Evolutionary conservation across 805 yeast genomes (phyloP), one percentile per base, ranked within the genome.

Genomic region (Cyberlindnera nakhonratchasimensis): DNA sequence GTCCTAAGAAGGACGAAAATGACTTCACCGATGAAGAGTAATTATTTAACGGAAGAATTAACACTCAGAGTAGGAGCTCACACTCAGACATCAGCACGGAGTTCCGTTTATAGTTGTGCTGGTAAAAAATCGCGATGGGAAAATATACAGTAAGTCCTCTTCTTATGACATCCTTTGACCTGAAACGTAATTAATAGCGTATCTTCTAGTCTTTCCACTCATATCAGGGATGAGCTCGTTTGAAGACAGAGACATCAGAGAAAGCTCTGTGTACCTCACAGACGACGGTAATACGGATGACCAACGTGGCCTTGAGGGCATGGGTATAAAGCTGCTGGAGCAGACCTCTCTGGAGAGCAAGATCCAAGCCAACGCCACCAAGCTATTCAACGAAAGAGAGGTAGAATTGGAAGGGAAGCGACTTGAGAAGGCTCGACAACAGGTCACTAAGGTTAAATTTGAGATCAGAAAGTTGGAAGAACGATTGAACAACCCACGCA

Each of bases 301-400:
- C 11, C 37, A 22, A 12, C 38, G 28, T 19, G 40, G 29, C 7
- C 49, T 50, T 5, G 39, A 40, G 20, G 37, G 42, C 4, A 40
- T 57, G 37, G 80, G 78, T 1, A 79, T 86, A 22, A 70, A 70
- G 53, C 67, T 87, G 3, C 79, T 88, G 45, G 89, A 86, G 53
- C 98, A 93, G 61, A 80, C 76, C 40, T 80, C 81, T 8, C 63
- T 91, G n/a, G 99, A 90, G 55, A 66, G 77, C 35, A 69, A 75
- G 43, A 81, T 91, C 25, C 87, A 88, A 14, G 68, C 70, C 25
- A 68, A 77, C 62, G 96, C 96, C 1, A 79, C 80, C 47, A 66
- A 68, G 41, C 77, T 76, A 4, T 71, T 90, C 37, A 65, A 74
- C 1, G 63, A 71, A 29, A 79, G 81, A 39, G 89, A 86, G 37